Conservation (phyloP, 352 stramenopile species). For the Peronospora belbahrii region DNA sequence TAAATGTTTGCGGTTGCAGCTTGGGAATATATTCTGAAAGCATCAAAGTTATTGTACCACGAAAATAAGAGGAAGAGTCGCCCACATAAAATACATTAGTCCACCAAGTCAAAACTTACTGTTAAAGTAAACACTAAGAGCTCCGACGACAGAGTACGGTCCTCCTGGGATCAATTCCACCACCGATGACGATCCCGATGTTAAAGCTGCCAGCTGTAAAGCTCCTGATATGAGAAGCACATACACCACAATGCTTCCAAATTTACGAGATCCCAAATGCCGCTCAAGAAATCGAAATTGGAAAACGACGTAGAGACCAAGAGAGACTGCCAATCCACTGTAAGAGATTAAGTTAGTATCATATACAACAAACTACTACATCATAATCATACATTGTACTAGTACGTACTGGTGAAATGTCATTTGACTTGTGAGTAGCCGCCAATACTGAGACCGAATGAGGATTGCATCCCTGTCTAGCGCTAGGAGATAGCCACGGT, state of each 20-base stretch:
- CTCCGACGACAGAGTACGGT: conserved; percentile 64
- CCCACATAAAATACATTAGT: no score
- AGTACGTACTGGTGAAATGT: conserved; percentile 61
- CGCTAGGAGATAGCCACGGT: conserved; percentile 39
- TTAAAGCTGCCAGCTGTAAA: conserved; percentile 40
- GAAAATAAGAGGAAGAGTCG: no score
- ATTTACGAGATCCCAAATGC: conserved; percentile 82
- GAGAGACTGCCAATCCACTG: conserved; percentile 66
- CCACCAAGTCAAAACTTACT: conserved; percentile 42
- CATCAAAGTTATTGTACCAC: neutral
- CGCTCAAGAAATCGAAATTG: conserved; percentile 79
- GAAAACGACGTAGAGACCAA: conserved; percentile 82
- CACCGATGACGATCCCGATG: conserved; percentile 35
- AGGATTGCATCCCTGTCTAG: conserved; percentile 55
- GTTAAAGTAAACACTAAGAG: conserved; percentile 69
- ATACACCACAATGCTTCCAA: conserved; percentile 68
- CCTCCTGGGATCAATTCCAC: conserved; percentile 43
- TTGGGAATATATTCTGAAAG: conserved; percentile 67
- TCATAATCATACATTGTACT: conserved; percentile 8
- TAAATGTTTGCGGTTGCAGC: conserved; percentile 43
- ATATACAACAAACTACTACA: conserved; percentile 1
- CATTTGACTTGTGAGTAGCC: conserved; percentile 58
- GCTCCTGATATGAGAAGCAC: conserved; percentile 41
- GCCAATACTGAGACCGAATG: conserved; percentile 56
- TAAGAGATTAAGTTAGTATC: conserved; percentile 8